Conservation (phyloP, 1,284 basidiomycete species). For the Pyrrhoderma lamaoense region DNA sequence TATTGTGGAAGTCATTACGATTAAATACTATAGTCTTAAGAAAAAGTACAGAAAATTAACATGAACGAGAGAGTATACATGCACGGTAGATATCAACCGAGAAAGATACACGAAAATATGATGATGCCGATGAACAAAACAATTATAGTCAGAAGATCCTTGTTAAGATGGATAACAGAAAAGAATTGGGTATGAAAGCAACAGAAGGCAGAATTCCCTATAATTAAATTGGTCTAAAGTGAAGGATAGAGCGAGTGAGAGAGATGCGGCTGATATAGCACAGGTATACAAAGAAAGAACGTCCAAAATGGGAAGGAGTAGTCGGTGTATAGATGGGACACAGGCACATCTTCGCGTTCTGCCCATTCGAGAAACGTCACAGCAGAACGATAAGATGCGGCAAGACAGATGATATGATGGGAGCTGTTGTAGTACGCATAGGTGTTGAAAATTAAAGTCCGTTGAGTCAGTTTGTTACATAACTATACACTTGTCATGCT, state of each 20-base stretch:
- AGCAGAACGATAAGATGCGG: not conserved
- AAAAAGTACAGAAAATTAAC: constrained; percentile 1
- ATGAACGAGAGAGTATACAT: not conserved
- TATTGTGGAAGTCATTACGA: too few species aligned
- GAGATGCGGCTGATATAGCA: not conserved
- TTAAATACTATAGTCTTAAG: constrained; percentile 1
- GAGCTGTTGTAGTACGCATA: not conserved
- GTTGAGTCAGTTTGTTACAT: constrained; percentile 35
- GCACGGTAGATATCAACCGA: constrained; percentile 22
- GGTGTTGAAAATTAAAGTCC: not conserved
- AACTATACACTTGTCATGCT: constrained; percentile 38
- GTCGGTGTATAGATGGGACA: not conserved
- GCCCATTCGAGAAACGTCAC: not conserved
- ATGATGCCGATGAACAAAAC: too few species aligned
- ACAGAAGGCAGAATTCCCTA: not conserved
- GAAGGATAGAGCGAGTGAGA: not conserved
- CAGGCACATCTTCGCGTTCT: not conserved
- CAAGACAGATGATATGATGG: not conserved
- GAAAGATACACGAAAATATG: constrained; percentile 13
- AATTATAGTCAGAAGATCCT: too few species aligned
- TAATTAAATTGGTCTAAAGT: too few species aligned
- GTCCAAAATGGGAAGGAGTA: not conserved
- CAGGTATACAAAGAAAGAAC: not conserved
- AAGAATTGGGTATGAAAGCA: not conserved
- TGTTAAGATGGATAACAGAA: constrained; percentile 2